Conservation (phyloP, 352 stramenopile species). For the Globisporangium rhizosaccharum region DNA sequence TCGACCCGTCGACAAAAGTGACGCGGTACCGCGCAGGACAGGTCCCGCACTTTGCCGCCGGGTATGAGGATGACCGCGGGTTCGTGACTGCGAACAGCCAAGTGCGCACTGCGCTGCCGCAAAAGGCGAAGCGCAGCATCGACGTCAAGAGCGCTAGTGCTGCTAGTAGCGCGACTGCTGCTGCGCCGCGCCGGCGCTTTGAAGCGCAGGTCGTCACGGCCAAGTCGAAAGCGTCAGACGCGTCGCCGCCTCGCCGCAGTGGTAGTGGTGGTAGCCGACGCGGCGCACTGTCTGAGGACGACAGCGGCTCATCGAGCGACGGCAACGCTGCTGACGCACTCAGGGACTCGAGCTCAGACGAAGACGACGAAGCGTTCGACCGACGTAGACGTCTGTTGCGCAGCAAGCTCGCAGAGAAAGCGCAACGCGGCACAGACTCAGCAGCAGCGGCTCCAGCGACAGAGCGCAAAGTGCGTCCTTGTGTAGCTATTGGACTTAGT, state of each 20-base stretch:
- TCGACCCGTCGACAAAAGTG: constrained; percentile 80
- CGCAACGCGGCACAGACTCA: constrained; percentile 6
- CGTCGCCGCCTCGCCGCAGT: not conserved
- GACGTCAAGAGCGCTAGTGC: not conserved
- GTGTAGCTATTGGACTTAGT: not conserved
- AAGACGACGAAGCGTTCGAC: constrained; percentile 70
- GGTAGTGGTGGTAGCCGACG: not conserved
- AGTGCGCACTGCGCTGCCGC: constrained; percentile 34
- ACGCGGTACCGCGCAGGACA: constrained; percentile 78
- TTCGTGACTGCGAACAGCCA: constrained; percentile 71
- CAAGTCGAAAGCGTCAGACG: constrained; percentile 1
- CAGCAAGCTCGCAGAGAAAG: constrained; percentile 45
- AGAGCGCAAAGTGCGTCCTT: constrained; percentile 3
- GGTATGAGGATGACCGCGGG: constrained; percentile 71
- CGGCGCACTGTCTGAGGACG: constrained; percentile 6
- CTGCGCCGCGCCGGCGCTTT: constrained; percentile 35
- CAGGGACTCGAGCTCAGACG: constrained; percentile 72
- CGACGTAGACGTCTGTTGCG: constrained; percentile 53
- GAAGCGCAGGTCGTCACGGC: constrained; percentile 47
- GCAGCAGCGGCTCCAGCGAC: constrained; percentile 7
- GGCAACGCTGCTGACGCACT: constrained; percentile 44
- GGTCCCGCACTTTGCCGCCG: constrained; percentile 65
- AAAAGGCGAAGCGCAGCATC: constrained; percentile 3
- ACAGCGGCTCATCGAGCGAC: constrained; percentile 19
- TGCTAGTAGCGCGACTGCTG: constrained; percentile 10